Evolutionary conservation across 2,329 filamentous ascomycete genomes (phyloP).

Genomic region (Orbilia quercus): DNA sequence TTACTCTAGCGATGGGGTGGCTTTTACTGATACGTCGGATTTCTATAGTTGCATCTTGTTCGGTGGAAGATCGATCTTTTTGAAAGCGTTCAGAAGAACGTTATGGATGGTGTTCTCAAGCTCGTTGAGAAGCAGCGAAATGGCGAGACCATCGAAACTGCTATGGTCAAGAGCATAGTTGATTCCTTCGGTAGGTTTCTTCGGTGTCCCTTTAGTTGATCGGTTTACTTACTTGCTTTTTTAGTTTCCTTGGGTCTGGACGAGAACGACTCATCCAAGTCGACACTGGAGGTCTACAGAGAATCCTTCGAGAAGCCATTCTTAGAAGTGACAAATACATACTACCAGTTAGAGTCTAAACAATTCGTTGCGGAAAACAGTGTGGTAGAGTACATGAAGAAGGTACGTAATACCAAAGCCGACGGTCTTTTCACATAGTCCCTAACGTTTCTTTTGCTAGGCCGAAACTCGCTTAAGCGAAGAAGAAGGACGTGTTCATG

Average conservation of each 20-base stretch:
- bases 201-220: slow-evolving; percentile 44
- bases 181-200: slow-evolving; percentile 75
- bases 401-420: slow-evolving; percentile 64
- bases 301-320: slow-evolving; percentile 93
- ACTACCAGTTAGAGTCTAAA: slow-evolving; percentile 92
- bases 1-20: background rate
- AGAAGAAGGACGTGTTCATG: slow-evolving; percentile 90
- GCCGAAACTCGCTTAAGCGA: slow-evolving; percentile 88
- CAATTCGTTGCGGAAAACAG: slow-evolving; percentile 96
- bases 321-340: slow-evolving; percentile 81
- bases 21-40: background rate
- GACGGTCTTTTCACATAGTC: too few relatives aligned
- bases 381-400: slow-evolving; percentile 99
- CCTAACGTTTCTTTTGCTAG: slow-evolving; percentile 18
- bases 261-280: slow-evolving; percentile 90
- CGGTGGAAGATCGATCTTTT: slow-evolving; percentile 96
- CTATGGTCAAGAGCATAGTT: slow-evolving; percentile 95
- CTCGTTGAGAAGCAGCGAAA: slow-evolving; percentile 97
- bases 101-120: slow-evolving; percentile 94
- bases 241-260: slow-evolving; percentile 88
- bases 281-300: slow-evolving; percentile 93
- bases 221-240: slow-evolving; percentile 9
- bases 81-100: slow-evolving; percentile 80
- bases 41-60: slow-evolving; percentile 77
- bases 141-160: slow-evolving; percentile 96